Base-by-base conservation (phyloP, 108 stramenopile genomes). In the Cyclotella baltica region DNA sequence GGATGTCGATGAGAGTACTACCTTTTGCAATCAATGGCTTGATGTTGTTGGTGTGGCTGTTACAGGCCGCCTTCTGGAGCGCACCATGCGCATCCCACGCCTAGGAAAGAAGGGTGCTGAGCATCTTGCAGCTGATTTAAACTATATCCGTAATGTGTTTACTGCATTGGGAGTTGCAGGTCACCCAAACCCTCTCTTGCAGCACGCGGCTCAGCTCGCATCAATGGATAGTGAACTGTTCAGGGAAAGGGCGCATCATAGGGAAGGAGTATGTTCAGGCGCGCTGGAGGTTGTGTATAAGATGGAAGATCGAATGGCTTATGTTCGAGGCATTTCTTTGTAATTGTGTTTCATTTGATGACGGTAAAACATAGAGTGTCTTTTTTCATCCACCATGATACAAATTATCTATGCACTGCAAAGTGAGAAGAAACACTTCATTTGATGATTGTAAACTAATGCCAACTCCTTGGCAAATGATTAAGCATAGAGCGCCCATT, bases 21-120 rank as follows among this genome's bases (percentile, higher is more conserved):
- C 76, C 20, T 95, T 95, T 70, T 95, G 91, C 72, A 91, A 93
- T 71, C 80, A 85, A 51, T 95, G 94, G 94, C 74, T 95, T 43
- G 92, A 92, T 72, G 91, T 90, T 35, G 86, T 95, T 3, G 87
- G 89, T 18, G 67, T 88, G 73, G 89, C 92, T 16, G 94, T 95
- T 28, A 92, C 90, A 2, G 94, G 91, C 0, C 80, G 87, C 18
- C 62, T 95, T 23, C 62, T 95, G 46, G 94, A 95, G 53, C 75
- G 81, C 22, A 86, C 89, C n/a, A 83, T 93, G 88, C 85, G 90
- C 20, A 92, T 95, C 55, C 85, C 90, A 28, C 85, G 85, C 53
- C 87, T 95, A n/a, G 90, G 90, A 15, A 65, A 67, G 11, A 95
- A 89, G 68, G 94, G 94, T 33, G 92, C 91, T 47, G 94, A 93